A percentile compares a stretch with the other conserved stretches of the same genome.
Evolutionary conservation across 225 moss, liverwort and hornwort genomes (phyloP).

Genomic region (Neckera pumila): DNA sequence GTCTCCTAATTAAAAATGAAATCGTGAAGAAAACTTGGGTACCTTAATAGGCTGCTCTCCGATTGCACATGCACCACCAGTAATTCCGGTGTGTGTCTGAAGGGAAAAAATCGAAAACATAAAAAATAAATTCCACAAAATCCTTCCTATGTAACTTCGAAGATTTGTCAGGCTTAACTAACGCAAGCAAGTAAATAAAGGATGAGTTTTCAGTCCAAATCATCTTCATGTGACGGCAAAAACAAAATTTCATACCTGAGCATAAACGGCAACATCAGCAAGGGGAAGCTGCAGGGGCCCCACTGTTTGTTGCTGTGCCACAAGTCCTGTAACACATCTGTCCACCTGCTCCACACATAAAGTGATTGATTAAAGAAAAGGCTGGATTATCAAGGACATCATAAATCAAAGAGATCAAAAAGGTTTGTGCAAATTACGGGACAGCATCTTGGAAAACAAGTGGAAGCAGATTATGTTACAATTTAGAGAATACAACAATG

Average conservation of each 20-base stretch:
- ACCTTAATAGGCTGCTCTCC: conserved; percentile 99
- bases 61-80: conserved; percentile 86
- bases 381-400: background rate
- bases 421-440: background rate
- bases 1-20: background rate
- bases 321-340: conserved; percentile 92
- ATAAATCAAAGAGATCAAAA: background rate
- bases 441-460: background rate
- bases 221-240: background rate
- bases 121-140: background rate
- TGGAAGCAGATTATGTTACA: background rate
- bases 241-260: conserved; percentile 39
- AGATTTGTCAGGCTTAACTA: background rate
- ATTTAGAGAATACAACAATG: background rate
- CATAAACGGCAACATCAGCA: conserved; percentile 79
- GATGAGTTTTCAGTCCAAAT: background rate
- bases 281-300: conserved; percentile 90
- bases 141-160: background rate
- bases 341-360: conserved; percentile 59
- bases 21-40: background rate
- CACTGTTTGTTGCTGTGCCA: conserved; percentile 95
- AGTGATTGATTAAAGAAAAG: background rate
- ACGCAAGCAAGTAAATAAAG: background rate
- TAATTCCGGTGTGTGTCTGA: conserved; percentile 85
- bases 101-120: background rate